A percentile compares a stretch with the other conserved stretches of the same genome.
Evolutionary conservation across 1,284 basidiomycete genomes (phyloP).

Genomic region (Tilletia indica): DNA sequence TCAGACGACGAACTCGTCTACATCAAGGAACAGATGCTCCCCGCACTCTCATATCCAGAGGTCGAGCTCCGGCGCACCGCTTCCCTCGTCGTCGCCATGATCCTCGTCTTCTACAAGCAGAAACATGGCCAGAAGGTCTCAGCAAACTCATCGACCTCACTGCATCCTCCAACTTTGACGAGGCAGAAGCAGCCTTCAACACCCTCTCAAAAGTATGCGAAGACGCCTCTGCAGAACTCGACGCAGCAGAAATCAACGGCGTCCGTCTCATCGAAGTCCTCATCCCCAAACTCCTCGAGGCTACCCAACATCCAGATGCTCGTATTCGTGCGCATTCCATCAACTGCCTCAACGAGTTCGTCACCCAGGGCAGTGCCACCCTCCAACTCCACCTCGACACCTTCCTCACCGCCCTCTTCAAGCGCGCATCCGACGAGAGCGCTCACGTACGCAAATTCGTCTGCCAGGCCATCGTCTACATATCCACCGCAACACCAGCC

Average conservation of each 20-base stretch:
- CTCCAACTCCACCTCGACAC: slow-evolving; percentile 79
- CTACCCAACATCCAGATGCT: slow-evolving; percentile 70
- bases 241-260: slow-evolving; percentile 76
- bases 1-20: slow-evolving; percentile 48
- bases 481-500: slow-evolving; percentile 87
- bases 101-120: slow-evolving; percentile 49
- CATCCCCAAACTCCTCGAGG: slow-evolving; percentile 79
- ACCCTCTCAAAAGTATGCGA: slow-evolving; percentile 93
- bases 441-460: slow-evolving; percentile 90
- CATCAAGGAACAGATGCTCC: slow-evolving; percentile 51
- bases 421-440: slow-evolving; percentile 87
- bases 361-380: slow-evolving; percentile 70
- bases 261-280: slow-evolving; percentile 51
- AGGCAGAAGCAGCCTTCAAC: slow-evolving; percentile 75
- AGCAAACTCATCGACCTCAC: slow-evolving; percentile 46
- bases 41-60: slow-evolving; percentile 45
- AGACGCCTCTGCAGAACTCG: slow-evolving; percentile 92
- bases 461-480: slow-evolving; percentile 89
- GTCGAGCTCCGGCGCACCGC: slow-evolving; percentile 53
- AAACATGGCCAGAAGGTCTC: slow-evolving; percentile 50
- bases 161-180: slow-evolving; percentile 39
- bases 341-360: slow-evolving; percentile 89
- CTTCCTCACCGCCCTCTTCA: slow-evolving; percentile 90
- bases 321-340: slow-evolving; percentile 92
- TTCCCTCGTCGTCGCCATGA: slow-evolving; percentile 53